These are phyloP conservation scores for Stentor coeruleus DNA, from an alignment of 73 alveolate species.

Conservation along the genomic window DNA sequence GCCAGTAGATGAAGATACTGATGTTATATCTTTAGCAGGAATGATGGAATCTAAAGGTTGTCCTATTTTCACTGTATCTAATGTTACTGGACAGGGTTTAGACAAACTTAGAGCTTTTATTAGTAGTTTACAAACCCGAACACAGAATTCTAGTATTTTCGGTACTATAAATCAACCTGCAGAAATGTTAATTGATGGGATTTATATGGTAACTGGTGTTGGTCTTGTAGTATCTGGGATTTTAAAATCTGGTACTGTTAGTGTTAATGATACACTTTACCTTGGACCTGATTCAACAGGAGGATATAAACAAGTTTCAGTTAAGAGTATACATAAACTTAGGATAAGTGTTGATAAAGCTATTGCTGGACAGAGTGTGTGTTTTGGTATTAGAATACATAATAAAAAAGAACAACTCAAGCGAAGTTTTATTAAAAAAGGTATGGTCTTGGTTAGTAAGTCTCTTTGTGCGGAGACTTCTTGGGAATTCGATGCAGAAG, in stretches of 20 bases:
- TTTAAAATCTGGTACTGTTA: constrained; percentile 74
- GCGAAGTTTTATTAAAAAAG: constrained; percentile 85
- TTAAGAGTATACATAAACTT: constrained; percentile 79
- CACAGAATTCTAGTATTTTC: constrained; percentile 23
- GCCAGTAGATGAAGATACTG: constrained; percentile 49
- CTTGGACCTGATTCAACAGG: constrained; percentile 87
- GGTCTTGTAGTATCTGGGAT: constrained; percentile 91
- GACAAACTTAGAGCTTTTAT: constrained; percentile 50
- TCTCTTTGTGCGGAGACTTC: constrained; percentile 61
- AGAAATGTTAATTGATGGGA: constrained; percentile 81
- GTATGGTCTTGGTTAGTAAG: constrained; percentile 79
- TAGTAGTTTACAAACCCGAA: neutral
- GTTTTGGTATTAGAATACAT: constrained; percentile 82
- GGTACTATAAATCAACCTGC: constrained; percentile 73
- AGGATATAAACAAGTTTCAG: constrained; percentile 68
- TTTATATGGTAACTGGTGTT: constrained; percentile 78
- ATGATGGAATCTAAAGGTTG: constrained; percentile 28
- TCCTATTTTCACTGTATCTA: constrained; percentile 75
- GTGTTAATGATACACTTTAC: constrained; percentile 49
- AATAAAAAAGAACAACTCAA: constrained; percentile 80
- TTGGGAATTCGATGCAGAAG: constrained; percentile 89
- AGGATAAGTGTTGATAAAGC: constrained; percentile 77
- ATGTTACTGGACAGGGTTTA: constrained; percentile 83
- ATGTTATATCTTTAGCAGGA: constrained; percentile 27
- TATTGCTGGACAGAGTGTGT: constrained; percentile 80